These are phyloP conservation scores for Solanum hybrid DNA, from an alignment of 305 asterid species.

Conservation along the genomic window DNA sequence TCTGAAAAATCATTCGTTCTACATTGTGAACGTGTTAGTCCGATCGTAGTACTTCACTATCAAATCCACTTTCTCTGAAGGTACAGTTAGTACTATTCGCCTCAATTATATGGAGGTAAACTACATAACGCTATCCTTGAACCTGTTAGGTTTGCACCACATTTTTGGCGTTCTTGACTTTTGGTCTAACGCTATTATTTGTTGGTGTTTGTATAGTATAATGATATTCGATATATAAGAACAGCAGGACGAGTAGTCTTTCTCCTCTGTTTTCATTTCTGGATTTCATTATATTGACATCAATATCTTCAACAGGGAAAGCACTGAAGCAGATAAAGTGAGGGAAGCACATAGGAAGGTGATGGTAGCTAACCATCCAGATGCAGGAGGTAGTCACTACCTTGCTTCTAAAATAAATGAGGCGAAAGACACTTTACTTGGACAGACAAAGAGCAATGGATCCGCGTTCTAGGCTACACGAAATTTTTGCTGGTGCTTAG, in stretches of 20 bases:
- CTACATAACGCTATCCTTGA: background rate
- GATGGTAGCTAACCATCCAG: conserved; percentile 93
- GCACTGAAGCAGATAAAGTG: conserved; percentile 53
- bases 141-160: background rate
- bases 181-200: background rate
- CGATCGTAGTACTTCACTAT: background rate
- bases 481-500: background rate
- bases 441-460: conserved; percentile 53
- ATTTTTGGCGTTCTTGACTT: background rate
- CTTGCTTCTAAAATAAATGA: conserved; percentile 90
- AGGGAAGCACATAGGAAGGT: conserved; percentile 88
- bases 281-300: background rate
- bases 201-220: background rate
- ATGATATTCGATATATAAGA: background rate
- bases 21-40: background rate
- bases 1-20: background rate
- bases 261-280: background rate
- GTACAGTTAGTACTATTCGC: background rate
- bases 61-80: background rate
- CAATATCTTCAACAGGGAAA: conserved; percentile 39
- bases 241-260: background rate
- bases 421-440: conserved; percentile 69
- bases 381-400: conserved; percentile 90
- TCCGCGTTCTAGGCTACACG: conserved; percentile 45
- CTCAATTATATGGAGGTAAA: background rate